phyloP scores from a whole-genome alignment of 306 rosid species.

The Acacia melanoxylon region DNA sequence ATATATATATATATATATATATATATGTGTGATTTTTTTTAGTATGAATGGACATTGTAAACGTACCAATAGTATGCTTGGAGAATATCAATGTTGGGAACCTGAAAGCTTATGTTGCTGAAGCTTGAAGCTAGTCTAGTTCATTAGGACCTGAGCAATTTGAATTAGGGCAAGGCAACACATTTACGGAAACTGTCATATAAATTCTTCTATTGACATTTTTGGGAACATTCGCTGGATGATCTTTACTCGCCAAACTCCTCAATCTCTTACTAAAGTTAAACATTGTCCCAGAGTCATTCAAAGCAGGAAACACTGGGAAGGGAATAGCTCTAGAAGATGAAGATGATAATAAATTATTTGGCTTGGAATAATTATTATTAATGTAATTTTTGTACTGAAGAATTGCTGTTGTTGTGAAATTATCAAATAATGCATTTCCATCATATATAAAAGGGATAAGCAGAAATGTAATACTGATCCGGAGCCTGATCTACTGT shows the following conservation, averaged over 20 bases:
- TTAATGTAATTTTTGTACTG: background rate
- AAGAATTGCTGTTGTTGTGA: constrained; percentile 35
- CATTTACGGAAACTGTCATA: constrained; percentile 36
- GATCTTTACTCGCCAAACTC: constrained; percentile 38
- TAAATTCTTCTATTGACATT: constrained; percentile 22
- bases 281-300: constrained; percentile 6
- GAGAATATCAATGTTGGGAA: constrained; percentile 25
- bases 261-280: constrained; percentile 19
- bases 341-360: constrained; percentile 3
- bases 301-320: constrained; percentile 29
- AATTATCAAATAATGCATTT: background rate
- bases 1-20: too few relatives aligned
- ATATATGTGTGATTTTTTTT: too few relatives aligned
- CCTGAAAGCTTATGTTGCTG: constrained; percentile 41
- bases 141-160: constrained; percentile 30
- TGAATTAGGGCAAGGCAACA: constrained; percentile 24
- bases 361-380: constrained; percentile 1
- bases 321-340: constrained; percentile 10
- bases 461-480: constrained; percentile 38
- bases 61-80: constrained; percentile 44
- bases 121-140: constrained; percentile 31
- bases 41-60: constrained; percentile 6
- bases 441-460: constrained; percentile 31
- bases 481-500: constrained; percentile 32
- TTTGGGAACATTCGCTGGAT: constrained; percentile 34